Percentiles rank a stretch among this genome's conserved stretches.
Evolutionary conservation across 257 asterid species (phyloP).

Genomic region (Rhazya stricta): DNA sequence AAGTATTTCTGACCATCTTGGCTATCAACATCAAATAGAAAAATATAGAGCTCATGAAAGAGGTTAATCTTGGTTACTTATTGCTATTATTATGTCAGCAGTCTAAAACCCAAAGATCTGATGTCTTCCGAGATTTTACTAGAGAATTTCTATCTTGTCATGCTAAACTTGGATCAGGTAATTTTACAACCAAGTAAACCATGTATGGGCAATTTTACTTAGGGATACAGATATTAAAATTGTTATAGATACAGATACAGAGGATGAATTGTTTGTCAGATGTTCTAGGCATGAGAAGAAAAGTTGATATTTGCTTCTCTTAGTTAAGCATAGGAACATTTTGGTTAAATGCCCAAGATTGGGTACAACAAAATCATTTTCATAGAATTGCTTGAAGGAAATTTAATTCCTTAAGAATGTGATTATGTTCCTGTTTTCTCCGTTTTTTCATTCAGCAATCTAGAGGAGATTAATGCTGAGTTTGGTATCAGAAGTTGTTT

Average conservation of each 20-base stretch:
- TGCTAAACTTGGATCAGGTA: not conserved
- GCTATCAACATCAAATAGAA: not conserved
- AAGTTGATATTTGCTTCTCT: not conserved
- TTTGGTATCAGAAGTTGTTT: not conserved
- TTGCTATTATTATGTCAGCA: not conserved
- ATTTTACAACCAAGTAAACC: not conserved
- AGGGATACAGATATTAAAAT: not conserved
- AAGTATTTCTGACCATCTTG: not conserved
- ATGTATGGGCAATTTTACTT: not conserved
- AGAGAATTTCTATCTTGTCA: not conserved
- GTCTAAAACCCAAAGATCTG: not conserved
- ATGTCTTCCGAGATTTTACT: not conserved
- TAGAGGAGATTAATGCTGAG: not conserved
- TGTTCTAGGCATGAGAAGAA: not conserved
- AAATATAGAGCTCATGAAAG: not conserved
- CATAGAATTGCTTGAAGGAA: not conserved
- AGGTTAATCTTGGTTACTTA: not conserved
- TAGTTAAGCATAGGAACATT: not conserved
- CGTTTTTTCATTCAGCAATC: not conserved
- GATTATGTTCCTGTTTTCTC: not conserved
- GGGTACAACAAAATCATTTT: not conserved
- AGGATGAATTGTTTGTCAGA: not conserved
- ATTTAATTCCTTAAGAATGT: not conserved
- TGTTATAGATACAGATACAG: not conserved
- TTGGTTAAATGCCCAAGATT: not conserved